Evolutionary conservation across 306 rosid species (phyloP).

Genomic region (Sicyos baderoa): DNA sequence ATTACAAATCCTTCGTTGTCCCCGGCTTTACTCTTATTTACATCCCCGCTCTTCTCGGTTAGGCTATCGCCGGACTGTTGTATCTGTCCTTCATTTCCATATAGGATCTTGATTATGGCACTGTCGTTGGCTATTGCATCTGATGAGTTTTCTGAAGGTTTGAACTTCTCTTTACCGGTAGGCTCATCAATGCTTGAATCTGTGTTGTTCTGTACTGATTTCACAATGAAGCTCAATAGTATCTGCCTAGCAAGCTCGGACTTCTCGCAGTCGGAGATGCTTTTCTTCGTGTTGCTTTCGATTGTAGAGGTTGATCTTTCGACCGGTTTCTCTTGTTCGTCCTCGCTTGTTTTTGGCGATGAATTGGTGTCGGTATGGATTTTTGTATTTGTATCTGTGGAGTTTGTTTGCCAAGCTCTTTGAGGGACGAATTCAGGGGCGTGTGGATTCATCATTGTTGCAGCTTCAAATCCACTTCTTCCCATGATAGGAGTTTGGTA

Average conservation of each 20-base stretch:
- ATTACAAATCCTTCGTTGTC: slow-evolving; percentile 68
- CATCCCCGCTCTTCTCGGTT: slow-evolving; percentile 31
- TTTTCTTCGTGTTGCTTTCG: slow-evolving; percentile 30
- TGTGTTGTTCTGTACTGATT: slow-evolving; percentile 56
- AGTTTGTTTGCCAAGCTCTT: slow-evolving; percentile 43
- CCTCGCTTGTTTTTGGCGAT: slow-evolving; percentile 16
- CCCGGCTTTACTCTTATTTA: slow-evolving; percentile 28
- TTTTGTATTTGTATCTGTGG: slow-evolving; percentile 25
- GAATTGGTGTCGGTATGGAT: slow-evolving; percentile 26
- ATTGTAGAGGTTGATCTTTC: slow-evolving; percentile 18
- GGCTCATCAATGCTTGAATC: slow-evolving; percentile 40
- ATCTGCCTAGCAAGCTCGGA: slow-evolving; percentile 89
- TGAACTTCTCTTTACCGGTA: slow-evolving; percentile 23
- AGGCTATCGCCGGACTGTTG: slow-evolving; percentile 25
- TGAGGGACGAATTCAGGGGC: slow-evolving; percentile 90
- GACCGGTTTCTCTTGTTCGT: slow-evolving; percentile 29
- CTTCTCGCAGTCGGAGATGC: slow-evolving; percentile 54
- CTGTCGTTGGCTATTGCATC: slow-evolving; percentile 70
- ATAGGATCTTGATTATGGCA: slow-evolving; percentile 58
- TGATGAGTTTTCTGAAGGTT: slow-evolving; percentile 28
- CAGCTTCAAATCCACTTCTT: slow-evolving; percentile 45
- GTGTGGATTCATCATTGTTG: slow-evolving; percentile 78
- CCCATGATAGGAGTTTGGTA: slow-evolving; percentile 33
- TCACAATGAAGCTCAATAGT: slow-evolving; percentile 73
- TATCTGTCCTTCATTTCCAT: slow-evolving; percentile 47